Base-by-base conservation (phyloP, 78 protist genomes). In the Bodo saltans region DNA sequence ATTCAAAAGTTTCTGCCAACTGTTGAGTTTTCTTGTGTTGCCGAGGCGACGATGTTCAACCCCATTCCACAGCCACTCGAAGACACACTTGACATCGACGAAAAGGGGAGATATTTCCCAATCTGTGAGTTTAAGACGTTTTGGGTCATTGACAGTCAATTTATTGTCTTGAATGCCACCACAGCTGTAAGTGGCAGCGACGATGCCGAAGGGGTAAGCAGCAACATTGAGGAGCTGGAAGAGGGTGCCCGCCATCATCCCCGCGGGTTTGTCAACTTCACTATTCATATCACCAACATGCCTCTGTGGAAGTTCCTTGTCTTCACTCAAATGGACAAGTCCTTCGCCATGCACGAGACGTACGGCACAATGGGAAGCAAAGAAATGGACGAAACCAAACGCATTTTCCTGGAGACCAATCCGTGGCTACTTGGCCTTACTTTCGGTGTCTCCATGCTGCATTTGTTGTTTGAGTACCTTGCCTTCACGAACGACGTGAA, bases 401-500 rank as follows among this genome's bases (percentile, higher is more conserved):
- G 3, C 42, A 27, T 73, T 39, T 73, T 73, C 32, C n/a, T 40
- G 34, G 53, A 95, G 25, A 91, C 93, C 30, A 89, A 88, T 38
- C 98, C 98, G 52, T 79, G 28, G 33, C 69, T 95, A 30, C 83
- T 97, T 21, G 97, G 53, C 34, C 30, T 95, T 42, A 96, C 98
- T 11, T 26, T 87, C 38, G 40, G 79, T 25, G 97, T 95, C 4
- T 80, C 98, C 11, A 0, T 90, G 8, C 86, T 95, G 33, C 99
- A 97, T 88, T 83, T 89, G 29, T 42, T 97, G 30, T 95, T 96
- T 74, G 98, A 96, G 76, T 86, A 94, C 52, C 89, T 97, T 40
- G 99, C 99, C 26, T 96, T 97, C 88, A 95, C 94, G 79, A 95
- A 95, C 85, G 95, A 95, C 68, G 88, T 96, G 67, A 82, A 70